Conservation (phyloP, 768 basidiomycete genomes). For the Trichaptum fuscoviolaceum region DNA sequence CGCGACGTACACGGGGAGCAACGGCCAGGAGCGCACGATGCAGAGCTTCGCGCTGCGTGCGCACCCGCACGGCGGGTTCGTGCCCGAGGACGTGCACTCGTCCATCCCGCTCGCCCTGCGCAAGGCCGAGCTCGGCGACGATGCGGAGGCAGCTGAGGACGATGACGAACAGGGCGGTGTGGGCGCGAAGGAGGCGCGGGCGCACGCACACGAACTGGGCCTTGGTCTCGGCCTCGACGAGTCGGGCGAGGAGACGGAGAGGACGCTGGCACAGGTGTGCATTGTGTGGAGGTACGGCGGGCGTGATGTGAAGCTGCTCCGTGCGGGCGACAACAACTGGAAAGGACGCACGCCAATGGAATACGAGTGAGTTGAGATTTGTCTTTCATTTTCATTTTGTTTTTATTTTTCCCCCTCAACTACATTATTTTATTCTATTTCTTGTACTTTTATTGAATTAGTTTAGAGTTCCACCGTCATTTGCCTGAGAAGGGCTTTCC, state of each 20-base stretch:
- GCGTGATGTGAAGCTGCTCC: constrained; percentile 56
- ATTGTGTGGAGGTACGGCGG: constrained; percentile 64
- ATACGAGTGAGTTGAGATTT: constrained; percentile 44
- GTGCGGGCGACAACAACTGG: constrained; percentile 75
- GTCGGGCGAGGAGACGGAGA: not conserved
- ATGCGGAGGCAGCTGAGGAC: constrained; percentile 23
- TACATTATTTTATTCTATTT: not conserved
- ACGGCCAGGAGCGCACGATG: not conserved
- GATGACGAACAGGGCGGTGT: constrained; percentile 15
- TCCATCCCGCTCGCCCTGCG: constrained; percentile 54
- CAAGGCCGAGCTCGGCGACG: constrained; percentile 25
- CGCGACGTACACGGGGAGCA: not conserved
- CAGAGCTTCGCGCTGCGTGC: constrained; percentile 20
- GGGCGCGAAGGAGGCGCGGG: constrained; percentile 11
- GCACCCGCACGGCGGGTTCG: constrained; percentile 31
- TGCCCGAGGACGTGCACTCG: constrained; percentile 56
- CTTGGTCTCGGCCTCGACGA: not conserved
- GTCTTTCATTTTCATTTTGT: constrained; percentile 12
- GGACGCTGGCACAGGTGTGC: constrained; percentile 14
- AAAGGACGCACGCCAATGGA: constrained; percentile 63
- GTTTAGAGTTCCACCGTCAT: not conserved
- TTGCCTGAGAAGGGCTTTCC: not conserved
- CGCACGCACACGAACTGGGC: constrained; percentile 13
- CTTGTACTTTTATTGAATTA: not conserved
- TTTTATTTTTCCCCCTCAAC: constrained; percentile 12